These are phyloP conservation scores for Apophysomyces variabilis DNA, from an alignment of 371 early-diverging fungal species.

Conservation along the genomic window DNA sequence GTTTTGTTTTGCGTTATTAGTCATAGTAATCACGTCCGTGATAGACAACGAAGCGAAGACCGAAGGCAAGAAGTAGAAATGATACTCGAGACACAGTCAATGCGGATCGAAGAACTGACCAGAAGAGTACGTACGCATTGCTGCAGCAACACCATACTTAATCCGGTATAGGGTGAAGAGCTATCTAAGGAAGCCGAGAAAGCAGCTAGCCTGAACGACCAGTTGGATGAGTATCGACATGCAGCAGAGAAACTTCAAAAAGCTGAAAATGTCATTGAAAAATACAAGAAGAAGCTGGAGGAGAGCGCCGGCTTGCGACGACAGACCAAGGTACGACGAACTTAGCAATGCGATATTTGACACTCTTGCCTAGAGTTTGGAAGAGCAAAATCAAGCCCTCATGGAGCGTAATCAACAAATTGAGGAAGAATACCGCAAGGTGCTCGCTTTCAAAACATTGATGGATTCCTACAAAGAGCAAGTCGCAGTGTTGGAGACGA, in stretches of 20 bases:
- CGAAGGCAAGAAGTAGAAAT: conserved; percentile 76
- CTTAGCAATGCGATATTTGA: neutral
- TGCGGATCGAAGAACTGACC: conserved; percentile 67
- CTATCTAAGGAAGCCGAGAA: conserved; percentile 66
- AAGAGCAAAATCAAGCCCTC: conserved; percentile 77
- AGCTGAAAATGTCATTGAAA: conserved; percentile 91
- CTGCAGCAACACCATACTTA: neutral
- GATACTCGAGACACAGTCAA: conserved; percentile 60
- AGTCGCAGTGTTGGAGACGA: conserved; percentile 72
- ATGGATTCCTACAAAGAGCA: conserved; percentile 91
- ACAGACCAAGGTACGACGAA: conserved; percentile 65
- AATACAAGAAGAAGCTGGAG: conserved; percentile 93
- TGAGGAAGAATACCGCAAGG: conserved; percentile 87
- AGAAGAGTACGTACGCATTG: conserved; percentile 51
- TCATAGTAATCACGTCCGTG: neutral
- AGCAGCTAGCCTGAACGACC: conserved; percentile 76
- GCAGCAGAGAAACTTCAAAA: conserved; percentile 88
- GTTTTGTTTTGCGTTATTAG: conserved; percentile 1
- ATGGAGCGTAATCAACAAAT: conserved; percentile 71
- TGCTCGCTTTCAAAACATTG: conserved; percentile 75
- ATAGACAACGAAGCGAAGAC: conserved; percentile 78
- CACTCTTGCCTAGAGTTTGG: conserved; percentile 44
- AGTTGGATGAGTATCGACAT: conserved; percentile 89
- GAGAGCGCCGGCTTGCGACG: conserved; percentile 80
- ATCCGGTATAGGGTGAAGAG: conserved; percentile 54